Conservation (phyloP, 108 stramenopile species). For the Heterococcus sp. region DNA sequence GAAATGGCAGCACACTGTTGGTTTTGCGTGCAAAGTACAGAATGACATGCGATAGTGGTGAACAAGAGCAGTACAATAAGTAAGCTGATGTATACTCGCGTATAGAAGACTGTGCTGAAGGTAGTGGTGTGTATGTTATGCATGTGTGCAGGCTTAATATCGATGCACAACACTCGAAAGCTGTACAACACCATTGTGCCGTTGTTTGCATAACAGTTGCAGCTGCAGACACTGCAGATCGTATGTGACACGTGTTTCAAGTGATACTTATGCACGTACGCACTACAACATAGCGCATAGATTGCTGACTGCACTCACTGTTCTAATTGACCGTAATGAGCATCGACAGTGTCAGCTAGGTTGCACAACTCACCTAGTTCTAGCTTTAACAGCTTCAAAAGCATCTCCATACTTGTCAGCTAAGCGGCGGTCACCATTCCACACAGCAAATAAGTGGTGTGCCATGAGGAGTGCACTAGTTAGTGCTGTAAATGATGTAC, state of each 20-base stretch:
- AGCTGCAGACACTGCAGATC: background rate
- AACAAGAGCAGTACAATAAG: too few species aligned
- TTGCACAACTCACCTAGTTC: constrained; percentile 58
- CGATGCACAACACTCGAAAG: too few species aligned
- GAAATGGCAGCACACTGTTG: constrained; percentile 73
- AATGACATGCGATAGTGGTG: too few species aligned
- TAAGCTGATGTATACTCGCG: too few species aligned
- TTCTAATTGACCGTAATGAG: background rate
- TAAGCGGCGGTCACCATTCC: constrained; percentile 90
- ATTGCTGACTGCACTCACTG: too few species aligned
- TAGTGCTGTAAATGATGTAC: constrained; percentile 71
- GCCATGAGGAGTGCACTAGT: constrained; percentile 73
- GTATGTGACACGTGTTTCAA: background rate
- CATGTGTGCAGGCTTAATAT: too few species aligned
- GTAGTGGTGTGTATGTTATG: too few species aligned
- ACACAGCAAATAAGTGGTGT: constrained; percentile 84
- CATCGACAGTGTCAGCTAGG: background rate
- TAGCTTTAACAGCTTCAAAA: constrained; percentile 67
- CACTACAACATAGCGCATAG: background rate
- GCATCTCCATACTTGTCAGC: constrained; percentile 71
- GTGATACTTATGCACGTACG: background rate
- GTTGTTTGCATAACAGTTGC: background rate
- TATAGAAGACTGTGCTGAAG: too few species aligned
- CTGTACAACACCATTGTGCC: background rate
- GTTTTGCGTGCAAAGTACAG: too few species aligned